These are phyloP conservation scores for Tylopilus intermedius DNA, from an alignment of 768 basidiomycete genomes.

Conservation along the genomic window DNA sequence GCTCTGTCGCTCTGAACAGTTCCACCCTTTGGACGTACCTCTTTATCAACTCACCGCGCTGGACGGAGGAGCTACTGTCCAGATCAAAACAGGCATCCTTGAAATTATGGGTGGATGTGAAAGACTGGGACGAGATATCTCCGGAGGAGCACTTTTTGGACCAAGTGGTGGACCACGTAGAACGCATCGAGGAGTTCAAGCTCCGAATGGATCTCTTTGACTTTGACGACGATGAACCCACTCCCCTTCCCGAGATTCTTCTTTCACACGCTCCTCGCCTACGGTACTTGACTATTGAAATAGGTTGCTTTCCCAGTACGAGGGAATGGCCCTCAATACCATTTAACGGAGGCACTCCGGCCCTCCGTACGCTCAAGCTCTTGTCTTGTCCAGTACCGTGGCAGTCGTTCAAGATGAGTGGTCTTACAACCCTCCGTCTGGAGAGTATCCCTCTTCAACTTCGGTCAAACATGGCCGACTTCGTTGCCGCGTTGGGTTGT, in stretches of 20 bases:
- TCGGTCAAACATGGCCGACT: constrained; percentile 25
- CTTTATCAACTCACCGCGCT: too few species aligned
- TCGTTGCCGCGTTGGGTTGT: constrained; percentile 30
- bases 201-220: too few species aligned
- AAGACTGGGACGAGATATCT: too few species aligned
- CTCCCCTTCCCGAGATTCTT: not conserved
- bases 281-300: not conserved
- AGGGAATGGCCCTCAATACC: not conserved
- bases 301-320: not conserved
- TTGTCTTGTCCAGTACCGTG: not conserved
- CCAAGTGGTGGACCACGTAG: too few species aligned
- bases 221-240: not conserved
- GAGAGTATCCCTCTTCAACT: constrained; percentile 14
- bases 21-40: too few species aligned
- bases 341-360: not conserved
- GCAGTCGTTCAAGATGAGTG: not conserved
- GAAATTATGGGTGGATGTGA: too few species aligned
- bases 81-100: too few species aligned
- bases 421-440: constrained; percentile 35
- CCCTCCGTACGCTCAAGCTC: constrained; percentile 1
- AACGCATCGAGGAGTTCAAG: too few species aligned
- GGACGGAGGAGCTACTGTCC: too few species aligned
- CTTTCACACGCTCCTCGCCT: not conserved
- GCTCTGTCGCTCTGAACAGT: too few species aligned
- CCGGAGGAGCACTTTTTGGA: too few species aligned